Evolutionary conservation across 2,329 filamentous ascomycete species (phyloP), one percentile per base, ranked within the genome.

Genomic region (Ophiostoma novo-ulmi): DNA sequence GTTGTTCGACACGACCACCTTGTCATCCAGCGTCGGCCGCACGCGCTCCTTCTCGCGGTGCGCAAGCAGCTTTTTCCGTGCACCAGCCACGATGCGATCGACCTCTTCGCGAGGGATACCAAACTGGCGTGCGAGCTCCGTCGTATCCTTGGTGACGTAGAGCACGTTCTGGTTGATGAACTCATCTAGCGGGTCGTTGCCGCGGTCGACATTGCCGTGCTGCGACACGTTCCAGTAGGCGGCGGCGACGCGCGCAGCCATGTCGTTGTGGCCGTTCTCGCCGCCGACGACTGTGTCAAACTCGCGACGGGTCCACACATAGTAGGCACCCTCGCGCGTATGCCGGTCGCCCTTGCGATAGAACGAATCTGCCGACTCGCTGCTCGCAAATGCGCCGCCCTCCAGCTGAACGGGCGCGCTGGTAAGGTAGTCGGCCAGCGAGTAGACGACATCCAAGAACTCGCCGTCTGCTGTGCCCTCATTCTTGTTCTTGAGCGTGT

Each of bases 121-220:
- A 75, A 97, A 91, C 75, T 95, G 89, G 70, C 87, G 87, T 17
- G 90, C 89, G 8, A 99, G 83, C 66, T 90, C 87, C 26, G 85
- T 83, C 0, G 88, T 84, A 0, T 89, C 91, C 72, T 86, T 88
- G 48, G 86, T 86, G 36, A 97, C 85, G 52, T 88, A 88, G 1
- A 97, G 81, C 5, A 97, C 93, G 77, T 98, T 99, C 78, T 97
- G 93, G 76, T 94, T 93, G 76, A 97, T 90, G 72, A 98, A 94
- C 77, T 98, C 94, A 77, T 98, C 94, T 76, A 97, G 91, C 0
- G 92, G 90, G 77, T 99, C 95, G 75, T 94, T 88, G 70, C 90
- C 87, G 3, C 89, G 88, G 44, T 89, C 87, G 0, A 99, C 90
- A 76, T 99, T 98, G 64, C 95, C 95, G 75, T 96, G 89, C 58